phyloP scores from a whole-genome alignment of 2,329 filamentous ascomycete species.

The Aspergillus arachidicola region DNA sequence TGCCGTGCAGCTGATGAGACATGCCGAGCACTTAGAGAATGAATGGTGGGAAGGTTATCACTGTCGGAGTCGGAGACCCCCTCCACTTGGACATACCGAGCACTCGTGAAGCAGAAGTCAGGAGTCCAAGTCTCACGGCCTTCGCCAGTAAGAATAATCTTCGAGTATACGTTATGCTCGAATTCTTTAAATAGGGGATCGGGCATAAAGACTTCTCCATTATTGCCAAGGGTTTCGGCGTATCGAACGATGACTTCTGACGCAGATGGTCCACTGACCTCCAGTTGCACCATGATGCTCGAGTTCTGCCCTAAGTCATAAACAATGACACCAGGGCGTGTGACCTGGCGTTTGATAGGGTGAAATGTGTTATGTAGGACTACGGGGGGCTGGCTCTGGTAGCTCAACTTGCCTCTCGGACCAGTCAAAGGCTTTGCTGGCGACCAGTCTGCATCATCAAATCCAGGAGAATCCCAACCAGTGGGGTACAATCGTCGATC shows the following conservation, averaged over 20 bases:
- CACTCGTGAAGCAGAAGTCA: constrained; percentile 29
- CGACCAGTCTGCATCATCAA: constrained; percentile 18
- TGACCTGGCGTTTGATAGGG: constrained; percentile 15
- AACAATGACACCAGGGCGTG: constrained; percentile 17
- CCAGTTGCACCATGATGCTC: constrained; percentile 22
- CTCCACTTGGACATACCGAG: constrained; percentile 27
- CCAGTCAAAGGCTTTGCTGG: constrained; percentile 26
- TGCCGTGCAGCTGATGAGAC: constrained; percentile 25
- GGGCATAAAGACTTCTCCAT: constrained; percentile 26
- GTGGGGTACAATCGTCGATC: constrained; percentile 24
- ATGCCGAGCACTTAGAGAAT: constrained; percentile 23
- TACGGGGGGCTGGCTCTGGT: constrained; percentile 27
- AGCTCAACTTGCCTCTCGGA: constrained; percentile 23
- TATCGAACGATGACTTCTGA: constrained; percentile 23
- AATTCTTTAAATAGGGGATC: constrained; percentile 29
- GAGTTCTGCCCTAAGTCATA: constrained; percentile 28
- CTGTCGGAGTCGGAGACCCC: constrained; percentile 17
- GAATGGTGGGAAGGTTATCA: constrained; percentile 18
- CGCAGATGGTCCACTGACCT: constrained; percentile 19
- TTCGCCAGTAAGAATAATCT: constrained; percentile 21
- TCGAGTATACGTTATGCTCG: constrained; percentile 26
- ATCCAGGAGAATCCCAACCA: constrained; percentile 21
- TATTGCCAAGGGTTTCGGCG: constrained; percentile 20
- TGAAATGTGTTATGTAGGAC: constrained; percentile 25
- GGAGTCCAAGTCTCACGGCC: constrained; percentile 24